These are phyloP conservation scores for Russula griseocarnosa DNA, from an alignment of 768 basidiomycete species.

Conservation along the genomic window DNA sequence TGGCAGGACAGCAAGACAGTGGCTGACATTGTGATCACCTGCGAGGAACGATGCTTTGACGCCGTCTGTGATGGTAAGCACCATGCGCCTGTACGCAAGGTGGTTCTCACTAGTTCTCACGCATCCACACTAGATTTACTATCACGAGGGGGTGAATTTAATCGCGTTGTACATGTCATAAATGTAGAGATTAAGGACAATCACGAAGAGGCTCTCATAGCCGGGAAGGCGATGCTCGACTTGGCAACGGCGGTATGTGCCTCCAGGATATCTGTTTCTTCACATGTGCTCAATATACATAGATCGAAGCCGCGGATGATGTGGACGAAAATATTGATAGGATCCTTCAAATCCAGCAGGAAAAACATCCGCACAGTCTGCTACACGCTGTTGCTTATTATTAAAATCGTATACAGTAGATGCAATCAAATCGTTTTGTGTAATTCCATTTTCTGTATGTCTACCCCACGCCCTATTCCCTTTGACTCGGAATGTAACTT, in stretches of 20 bases:
- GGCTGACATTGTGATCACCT: slow-evolving; percentile 97
- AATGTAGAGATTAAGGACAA: slow-evolving; percentile 99
- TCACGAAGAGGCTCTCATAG: slow-evolving; percentile 95
- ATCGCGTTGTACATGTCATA: slow-evolving; percentile 91
- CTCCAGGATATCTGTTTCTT: slow-evolving; percentile 18
- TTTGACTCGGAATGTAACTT: too few species aligned
- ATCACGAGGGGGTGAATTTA: slow-evolving; percentile 83
- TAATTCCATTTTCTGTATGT: neutral
- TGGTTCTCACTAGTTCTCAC: slow-evolving; percentile 25
- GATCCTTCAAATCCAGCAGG: slow-evolving; percentile 81
- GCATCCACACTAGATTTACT: slow-evolving; percentile 62
- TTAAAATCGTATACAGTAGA: slow-evolving; percentile 40
- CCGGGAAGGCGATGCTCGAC: slow-evolving; percentile 92
- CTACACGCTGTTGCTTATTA: slow-evolving; percentile 92
- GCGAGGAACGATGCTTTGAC: slow-evolving; percentile 98
- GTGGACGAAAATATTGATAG: slow-evolving; percentile 88
- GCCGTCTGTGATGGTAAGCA: slow-evolving; percentile 92
- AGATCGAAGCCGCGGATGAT: slow-evolving; percentile 86
- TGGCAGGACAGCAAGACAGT: slow-evolving; percentile 91
- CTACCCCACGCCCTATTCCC: too few species aligned
- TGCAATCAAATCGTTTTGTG: neutral
- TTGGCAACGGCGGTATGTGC: slow-evolving; percentile 78
- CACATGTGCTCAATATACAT: slow-evolving; percentile 12
- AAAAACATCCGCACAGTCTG: slow-evolving; percentile 86
- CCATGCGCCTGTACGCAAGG: slow-evolving; percentile 12